Evolutionary conservation across 2,329 filamentous ascomycete species (phyloP).

Genomic region (Allantophomopsis lycopodina): DNA sequence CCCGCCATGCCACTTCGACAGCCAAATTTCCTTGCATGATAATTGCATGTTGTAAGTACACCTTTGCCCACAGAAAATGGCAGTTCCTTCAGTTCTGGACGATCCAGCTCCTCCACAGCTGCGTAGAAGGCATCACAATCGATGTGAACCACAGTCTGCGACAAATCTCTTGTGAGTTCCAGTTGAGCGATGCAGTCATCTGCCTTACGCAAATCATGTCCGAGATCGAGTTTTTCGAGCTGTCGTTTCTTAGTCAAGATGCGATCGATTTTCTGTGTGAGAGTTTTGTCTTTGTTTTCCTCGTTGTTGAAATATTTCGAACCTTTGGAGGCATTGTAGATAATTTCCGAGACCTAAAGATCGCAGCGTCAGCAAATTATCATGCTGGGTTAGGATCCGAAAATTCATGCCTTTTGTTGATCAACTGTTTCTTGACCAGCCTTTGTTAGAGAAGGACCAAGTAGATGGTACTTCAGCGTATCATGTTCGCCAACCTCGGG

Average conservation of each 20-base stretch:
- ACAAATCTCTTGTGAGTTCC: constrained; percentile 66
- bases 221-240: constrained; percentile 64
- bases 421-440: constrained; percentile 90
- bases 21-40: constrained; percentile 78
- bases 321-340: constrained; percentile 92
- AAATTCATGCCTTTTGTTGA: constrained; percentile 54
- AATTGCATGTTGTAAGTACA: constrained; percentile 63
- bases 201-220: constrained; percentile 57
- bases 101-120: constrained; percentile 74
- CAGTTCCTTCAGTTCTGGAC: constrained; percentile 70
- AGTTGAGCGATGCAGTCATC: constrained; percentile 72
- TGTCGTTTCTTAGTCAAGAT: constrained; percentile 64
- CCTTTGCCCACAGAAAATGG: constrained; percentile 80
- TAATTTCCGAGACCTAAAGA: constrained; percentile 73
- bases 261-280: constrained; percentile 75
- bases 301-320: constrained; percentile 95
- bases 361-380: not conserved
- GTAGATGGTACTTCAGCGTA: constrained; percentile 76
- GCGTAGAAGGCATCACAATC: constrained; percentile 98
- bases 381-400: not conserved
- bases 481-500: constrained; percentile 24
- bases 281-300: constrained; percentile 63
- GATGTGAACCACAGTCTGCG: constrained; percentile 76
- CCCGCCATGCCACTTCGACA: constrained; percentile 91
- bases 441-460: constrained; percentile 87